Conservation (phyloP, 257 asterid species). For the Solanum medicagineum region DNA sequence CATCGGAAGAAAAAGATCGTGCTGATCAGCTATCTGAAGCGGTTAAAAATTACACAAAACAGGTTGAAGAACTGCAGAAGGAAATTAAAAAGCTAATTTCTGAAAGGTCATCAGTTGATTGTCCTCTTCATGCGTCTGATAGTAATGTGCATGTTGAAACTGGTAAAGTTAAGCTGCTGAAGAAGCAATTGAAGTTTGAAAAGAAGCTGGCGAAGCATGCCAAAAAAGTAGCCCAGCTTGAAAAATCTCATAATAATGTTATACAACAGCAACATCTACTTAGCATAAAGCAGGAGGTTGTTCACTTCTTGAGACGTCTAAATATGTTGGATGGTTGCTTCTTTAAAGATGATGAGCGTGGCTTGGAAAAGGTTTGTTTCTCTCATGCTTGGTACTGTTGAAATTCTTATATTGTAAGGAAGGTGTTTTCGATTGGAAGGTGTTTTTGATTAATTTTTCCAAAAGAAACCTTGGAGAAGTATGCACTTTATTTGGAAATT, state of each 20-base stretch:
- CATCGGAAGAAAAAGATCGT: slow-evolving; percentile 37
- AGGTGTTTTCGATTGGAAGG: background rate
- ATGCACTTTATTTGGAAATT: background rate
- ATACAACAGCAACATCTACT: slow-evolving; percentile 43
- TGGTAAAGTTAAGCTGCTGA: slow-evolving; percentile 38
- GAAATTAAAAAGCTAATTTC: slow-evolving; percentile 37
- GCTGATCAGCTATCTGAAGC: slow-evolving; percentile 43
- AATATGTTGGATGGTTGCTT: slow-evolving; percentile 32
- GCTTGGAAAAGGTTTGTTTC: slow-evolving; percentile 62
- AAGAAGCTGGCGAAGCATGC: slow-evolving; percentile 63
- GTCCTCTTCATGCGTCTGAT: slow-evolving; percentile 12
- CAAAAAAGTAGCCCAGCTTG: slow-evolving; percentile 43
- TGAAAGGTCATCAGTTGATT: slow-evolving; percentile 11
- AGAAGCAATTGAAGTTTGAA: slow-evolving; percentile 58
- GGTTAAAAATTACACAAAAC: slow-evolving; percentile 39
- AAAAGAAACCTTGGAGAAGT: background rate
- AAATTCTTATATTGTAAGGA: background rate
- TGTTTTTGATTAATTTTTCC: background rate
- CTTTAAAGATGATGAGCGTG: slow-evolving; percentile 22
- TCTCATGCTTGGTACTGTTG: background rate
- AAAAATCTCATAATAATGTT: slow-evolving; percentile 45
- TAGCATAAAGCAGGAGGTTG: slow-evolving; percentile 42
- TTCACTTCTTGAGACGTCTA: slow-evolving; percentile 38
- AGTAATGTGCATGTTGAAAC: slow-evolving; percentile 20
- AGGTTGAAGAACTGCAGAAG: slow-evolving; percentile 38